Evolutionary conservation across 2,329 filamentous ascomycete genomes (phyloP).

Genomic region (Ciborinia camelliae): DNA sequence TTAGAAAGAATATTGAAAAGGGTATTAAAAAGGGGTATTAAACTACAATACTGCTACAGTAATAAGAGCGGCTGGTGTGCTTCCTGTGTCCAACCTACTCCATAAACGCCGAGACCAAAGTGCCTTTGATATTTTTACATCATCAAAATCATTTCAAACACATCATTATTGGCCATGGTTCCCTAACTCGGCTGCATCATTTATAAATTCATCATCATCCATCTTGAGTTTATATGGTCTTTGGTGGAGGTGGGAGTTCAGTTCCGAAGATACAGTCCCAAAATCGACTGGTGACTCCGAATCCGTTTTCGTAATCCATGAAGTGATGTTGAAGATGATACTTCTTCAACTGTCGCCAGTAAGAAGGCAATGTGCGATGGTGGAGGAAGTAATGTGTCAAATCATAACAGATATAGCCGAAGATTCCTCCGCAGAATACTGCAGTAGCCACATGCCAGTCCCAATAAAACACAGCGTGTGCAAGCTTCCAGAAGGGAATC

Average conservation of each 20-base stretch:
- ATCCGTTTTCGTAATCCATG: conserved; percentile 95
- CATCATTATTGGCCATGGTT: background rate
- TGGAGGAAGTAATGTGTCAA: conserved; percentile 98
- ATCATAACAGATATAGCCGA: conserved; percentile 95
- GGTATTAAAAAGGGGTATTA: conserved; percentile 16
- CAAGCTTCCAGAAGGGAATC: conserved; percentile 86
- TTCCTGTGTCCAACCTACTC: background rate
- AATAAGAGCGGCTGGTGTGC: conserved; percentile 22
- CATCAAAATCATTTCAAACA: conserved; percentile 28
- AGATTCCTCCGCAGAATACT: conserved; percentile 85
- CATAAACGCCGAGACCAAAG: conserved; percentile 9
- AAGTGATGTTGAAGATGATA: conserved; percentile 97
- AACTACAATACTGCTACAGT: conserved; percentile 18
- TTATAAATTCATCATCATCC: conserved; percentile 6
- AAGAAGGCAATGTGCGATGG: conserved; percentile 84
- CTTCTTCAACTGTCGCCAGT: conserved; percentile 92
- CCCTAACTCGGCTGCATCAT: conserved; percentile 2
- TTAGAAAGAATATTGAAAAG: no score
- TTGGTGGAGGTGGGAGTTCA: conserved; percentile 53
- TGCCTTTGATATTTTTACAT: conserved; percentile 23
- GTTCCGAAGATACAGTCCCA: conserved; percentile 95
- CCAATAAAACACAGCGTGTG: conserved; percentile 76
- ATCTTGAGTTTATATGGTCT: conserved; percentile 23
- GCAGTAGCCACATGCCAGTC: conserved; percentile 79
- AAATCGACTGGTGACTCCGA: conserved; percentile 93